Conservation (phyloP, 2,329 filamentous ascomycete genomes). For the Teratosphaeria destructans region DNA sequence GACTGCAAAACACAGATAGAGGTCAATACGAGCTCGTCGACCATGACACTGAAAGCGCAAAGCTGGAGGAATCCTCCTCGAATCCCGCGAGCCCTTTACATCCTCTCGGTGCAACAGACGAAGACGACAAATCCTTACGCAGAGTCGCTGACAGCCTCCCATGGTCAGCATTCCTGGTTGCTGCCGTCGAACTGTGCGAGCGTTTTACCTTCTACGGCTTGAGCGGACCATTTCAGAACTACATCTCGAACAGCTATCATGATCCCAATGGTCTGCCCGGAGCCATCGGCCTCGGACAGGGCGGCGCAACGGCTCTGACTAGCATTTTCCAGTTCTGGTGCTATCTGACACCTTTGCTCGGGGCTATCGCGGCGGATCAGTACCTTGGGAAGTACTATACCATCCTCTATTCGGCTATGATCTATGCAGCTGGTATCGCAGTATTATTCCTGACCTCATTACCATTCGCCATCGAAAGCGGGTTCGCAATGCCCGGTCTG, state of each 20-base stretch:
- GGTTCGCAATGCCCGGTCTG: slow-evolving; percentile 52
- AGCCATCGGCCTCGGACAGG: slow-evolving; percentile 31
- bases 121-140: slow-evolving; percentile 34
- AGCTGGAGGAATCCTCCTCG: not conserved
- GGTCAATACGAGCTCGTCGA: not conserved
- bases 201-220: slow-evolving; percentile 36
- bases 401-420: slow-evolving; percentile 53
- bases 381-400: slow-evolving; percentile 60
- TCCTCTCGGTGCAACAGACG: slow-evolving; percentile 27
- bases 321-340: slow-evolving; percentile 41
- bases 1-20: not conserved
- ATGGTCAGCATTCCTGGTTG: slow-evolving; percentile 36
- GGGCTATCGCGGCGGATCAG: slow-evolving; percentile 51
- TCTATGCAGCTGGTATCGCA: slow-evolving; percentile 56
- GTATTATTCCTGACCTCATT: slow-evolving; percentile 56
- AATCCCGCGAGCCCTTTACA: not conserved
- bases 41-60: not conserved
- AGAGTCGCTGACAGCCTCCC: slow-evolving; percentile 37
- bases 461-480: slow-evolving; percentile 50
- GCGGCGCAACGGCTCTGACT: slow-evolving; percentile 33
- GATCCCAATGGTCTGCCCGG: slow-evolving; percentile 27
- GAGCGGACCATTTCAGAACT: slow-evolving; percentile 40
- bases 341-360: slow-evolving; percentile 35
- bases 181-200: slow-evolving; percentile 40
- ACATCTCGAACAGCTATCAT: slow-evolving; percentile 30